Evolutionary conservation across 805 yeast genomes (phyloP).

Genomic region (Candida chauliodis): DNA sequence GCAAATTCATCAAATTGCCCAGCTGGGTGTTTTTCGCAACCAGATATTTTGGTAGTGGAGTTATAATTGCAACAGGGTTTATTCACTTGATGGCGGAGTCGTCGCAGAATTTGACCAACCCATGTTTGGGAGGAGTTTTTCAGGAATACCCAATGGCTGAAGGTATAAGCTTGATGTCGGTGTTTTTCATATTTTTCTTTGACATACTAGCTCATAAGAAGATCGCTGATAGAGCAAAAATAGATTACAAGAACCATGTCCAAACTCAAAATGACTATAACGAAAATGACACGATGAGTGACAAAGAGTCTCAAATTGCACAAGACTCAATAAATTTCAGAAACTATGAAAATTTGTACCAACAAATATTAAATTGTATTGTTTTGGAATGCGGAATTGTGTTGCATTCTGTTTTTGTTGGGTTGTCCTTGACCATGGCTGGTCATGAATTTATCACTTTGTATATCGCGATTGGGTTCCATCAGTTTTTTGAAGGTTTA

Average conservation of each 20-base stretch:
- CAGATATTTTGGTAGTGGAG: constrained; percentile 32
- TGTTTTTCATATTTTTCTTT: constrained; percentile 26
- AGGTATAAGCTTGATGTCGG: constrained; percentile 29
- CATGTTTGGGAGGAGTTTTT: constrained; percentile 26
- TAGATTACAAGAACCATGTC: neutral
- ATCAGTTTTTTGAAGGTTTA: constrained; percentile 78
- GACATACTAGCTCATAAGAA: constrained; percentile 23
- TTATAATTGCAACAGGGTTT: constrained; percentile 34
- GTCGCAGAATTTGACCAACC: constrained; percentile 18
- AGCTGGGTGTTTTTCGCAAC: constrained; percentile 24
- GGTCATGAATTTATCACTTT: constrained; percentile 68
- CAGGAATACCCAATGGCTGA: constrained; percentile 30
- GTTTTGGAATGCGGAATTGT: constrained; percentile 73
- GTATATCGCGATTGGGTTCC: constrained; percentile 62
- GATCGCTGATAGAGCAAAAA: constrained; percentile 3
- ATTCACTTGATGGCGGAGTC: constrained; percentile 34
- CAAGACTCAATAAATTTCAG: neutral
- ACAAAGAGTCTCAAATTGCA: constrained; percentile 41
- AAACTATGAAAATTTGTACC: constrained; percentile 7
- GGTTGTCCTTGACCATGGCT: constrained; percentile 68
- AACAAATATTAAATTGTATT: constrained; percentile 19
- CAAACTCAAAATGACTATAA: neutral
- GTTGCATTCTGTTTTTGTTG: constrained; percentile 78
- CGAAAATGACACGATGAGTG: constrained; percentile 24
- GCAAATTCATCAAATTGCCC: constrained; percentile 21